Percentiles rank a stretch among this genome's conserved stretches.
Evolutionary conservation across 805 yeast genomes (phyloP).

Genomic region (Saturnispora ahearnii): DNA sequence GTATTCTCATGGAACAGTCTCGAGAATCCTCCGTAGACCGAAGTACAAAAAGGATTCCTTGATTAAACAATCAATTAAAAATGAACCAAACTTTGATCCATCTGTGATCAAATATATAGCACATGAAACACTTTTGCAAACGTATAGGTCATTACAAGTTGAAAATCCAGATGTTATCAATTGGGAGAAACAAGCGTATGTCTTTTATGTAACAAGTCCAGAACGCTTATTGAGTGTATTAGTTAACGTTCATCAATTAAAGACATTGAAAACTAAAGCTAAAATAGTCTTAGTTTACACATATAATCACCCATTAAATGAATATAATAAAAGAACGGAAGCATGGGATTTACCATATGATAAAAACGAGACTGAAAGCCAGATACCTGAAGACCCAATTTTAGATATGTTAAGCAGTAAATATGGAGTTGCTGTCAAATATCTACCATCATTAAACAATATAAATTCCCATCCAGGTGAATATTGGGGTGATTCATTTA

Average conservation of each 20-base stretch:
- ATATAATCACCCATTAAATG: slow-evolving; percentile 4
- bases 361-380: neutral
- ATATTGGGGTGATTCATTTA: slow-evolving; percentile 44
- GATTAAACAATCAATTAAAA: neutral
- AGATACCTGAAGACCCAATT: neutral
- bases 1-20: neutral
- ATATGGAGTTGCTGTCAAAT: slow-evolving; percentile 24
- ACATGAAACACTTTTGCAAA: slow-evolving; percentile 15
- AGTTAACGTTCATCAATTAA: slow-evolving; percentile 36
- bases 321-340: slow-evolving; percentile 3
- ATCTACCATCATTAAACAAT: slow-evolving; percentile 18
- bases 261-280: slow-evolving; percentile 30
- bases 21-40: neutral
- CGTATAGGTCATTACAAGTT: slow-evolving; percentile 6
- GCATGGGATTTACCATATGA: slow-evolving; percentile 1
- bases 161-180: slow-evolving; percentile 19
- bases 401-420: neutral
- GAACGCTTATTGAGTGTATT: slow-evolving; percentile 45
- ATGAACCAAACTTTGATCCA: slow-evolving; percentile 9
- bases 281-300: slow-evolving; percentile 39
- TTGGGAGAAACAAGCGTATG: slow-evolving; percentile 45
- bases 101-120: slow-evolving; percentile 15
- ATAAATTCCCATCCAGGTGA: slow-evolving; percentile 10
- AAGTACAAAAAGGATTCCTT: neutral
- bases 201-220: slow-evolving; percentile 49